Percentiles rank a stretch among this genome's conserved stretches.
phyloP scores from a whole-genome alignment of 768 basidiomycete genomes.

The Leucosporidium creatinivorum region DNA sequence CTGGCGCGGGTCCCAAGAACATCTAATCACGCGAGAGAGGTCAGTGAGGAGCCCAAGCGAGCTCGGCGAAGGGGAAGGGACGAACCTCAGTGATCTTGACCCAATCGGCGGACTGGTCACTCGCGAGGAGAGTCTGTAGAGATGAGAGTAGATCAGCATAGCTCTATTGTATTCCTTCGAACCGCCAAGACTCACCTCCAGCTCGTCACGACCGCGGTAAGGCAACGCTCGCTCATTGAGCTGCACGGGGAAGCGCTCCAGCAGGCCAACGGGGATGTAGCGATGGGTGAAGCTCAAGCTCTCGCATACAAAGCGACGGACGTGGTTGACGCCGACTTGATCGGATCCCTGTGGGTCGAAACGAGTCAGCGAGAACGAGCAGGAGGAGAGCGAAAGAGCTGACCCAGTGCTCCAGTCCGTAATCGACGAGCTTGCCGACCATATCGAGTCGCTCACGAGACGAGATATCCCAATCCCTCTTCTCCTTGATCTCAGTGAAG shows the following conservation, averaged over 20 bases:
- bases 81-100: conserved; percentile 83
- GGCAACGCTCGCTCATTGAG: conserved; percentile 89
- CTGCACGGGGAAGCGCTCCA: conserved; percentile 67
- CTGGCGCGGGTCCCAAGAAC: conserved; percentile 27
- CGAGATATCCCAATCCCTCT: conserved; percentile 34
- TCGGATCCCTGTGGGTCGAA: conserved; percentile 37
- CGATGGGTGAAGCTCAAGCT: conserved; percentile 93
- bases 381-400: not conserved
- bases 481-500: conserved; percentile 89
- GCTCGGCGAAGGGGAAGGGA: too few relatives aligned
- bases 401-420: conserved; percentile 62
- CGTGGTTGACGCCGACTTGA: conserved; percentile 68
- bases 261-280: conserved; percentile 85
- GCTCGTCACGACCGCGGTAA: conserved; percentile 76
- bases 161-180: not conserved
- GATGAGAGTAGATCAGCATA: not conserved
- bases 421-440: conserved; percentile 53
- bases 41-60: conserved; percentile 57
- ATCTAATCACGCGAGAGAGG: conserved; percentile 2
- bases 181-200: conserved; percentile 53
- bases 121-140: conserved; percentile 65
- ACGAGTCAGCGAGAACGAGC: conserved; percentile 11
- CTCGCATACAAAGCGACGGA: conserved; percentile 89
- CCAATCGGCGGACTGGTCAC: conserved; percentile 74
- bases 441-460: conserved; percentile 35